Base-by-base conservation (phyloP, 2,329 filamentous ascomycete genomes). In the Aspergillus terreus region DNA sequence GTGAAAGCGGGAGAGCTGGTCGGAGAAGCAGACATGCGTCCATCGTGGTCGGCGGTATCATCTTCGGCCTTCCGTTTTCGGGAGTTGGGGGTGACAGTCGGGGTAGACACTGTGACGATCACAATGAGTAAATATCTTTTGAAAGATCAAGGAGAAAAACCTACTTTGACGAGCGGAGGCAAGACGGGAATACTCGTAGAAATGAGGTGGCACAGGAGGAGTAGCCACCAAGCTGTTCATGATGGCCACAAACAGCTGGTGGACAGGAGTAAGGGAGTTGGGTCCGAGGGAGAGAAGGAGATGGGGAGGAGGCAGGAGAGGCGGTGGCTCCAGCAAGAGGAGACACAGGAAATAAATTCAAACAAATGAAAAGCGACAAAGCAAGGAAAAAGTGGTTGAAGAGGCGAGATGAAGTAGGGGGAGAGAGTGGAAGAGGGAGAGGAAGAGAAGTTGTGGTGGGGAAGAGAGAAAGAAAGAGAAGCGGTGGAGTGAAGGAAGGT, bases 21-120 rank as follows among this genome's bases (percentile, higher is more conserved):
- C 6, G 92, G 92, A 35, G 92, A 96, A 63, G 92, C 86, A 53
- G 87, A 90, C 90, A 97, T 96, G 66, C 91, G 90, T 68, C 92
- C 88, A 67, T 87, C 85, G 57, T 81, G 70, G 61, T 83, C 82
- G 58, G 73, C 72, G 62, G 75, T 73, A 63, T 86, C 83, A 61
- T 85, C 82, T 51, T 92, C 89, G 65, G 90, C 91, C 79, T 97
- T 97, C 73, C 94, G 86, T 80, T 97, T 97, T 60, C 83, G 78
- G 64, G 72, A 74, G 63, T 63, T 64, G 63, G 72, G 67, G 59
- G 68, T 63, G 63, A 71, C 68, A 48, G 64, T 65, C 58, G 69
- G 68, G 57, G 67, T 72, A 58, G 68, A 69, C 64, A 71, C 66
- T 71, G 55, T 25, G 35, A 30, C 45, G 47, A 51, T 64, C 41